A percentile compares a stretch with the other conserved stretches of the same genome.
phyloP scores from a whole-genome alignment of 2,329 filamentous ascomycete genomes.

The Aspergillus ruber region DNA sequence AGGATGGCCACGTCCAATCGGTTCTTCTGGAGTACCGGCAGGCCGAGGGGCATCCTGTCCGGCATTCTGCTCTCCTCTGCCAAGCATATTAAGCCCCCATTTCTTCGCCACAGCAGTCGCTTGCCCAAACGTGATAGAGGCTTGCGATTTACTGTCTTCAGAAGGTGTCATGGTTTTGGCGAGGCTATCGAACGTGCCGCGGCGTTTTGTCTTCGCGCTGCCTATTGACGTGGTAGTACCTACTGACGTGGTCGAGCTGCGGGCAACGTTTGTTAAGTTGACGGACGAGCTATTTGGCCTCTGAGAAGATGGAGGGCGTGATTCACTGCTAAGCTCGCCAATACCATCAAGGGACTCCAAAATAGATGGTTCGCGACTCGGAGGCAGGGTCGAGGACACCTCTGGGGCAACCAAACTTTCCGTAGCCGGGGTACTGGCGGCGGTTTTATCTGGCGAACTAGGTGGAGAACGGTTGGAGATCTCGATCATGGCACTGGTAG shows the following conservation, averaged over 20 bases:
- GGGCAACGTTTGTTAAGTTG: conserved; percentile 14
- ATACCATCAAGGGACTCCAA: conserved; percentile 36
- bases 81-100: conserved; percentile 51
- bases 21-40: conserved; percentile 51
- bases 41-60: conserved; percentile 35
- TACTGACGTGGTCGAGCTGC: conserved; percentile 20
- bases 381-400: conserved; percentile 25
- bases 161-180: conserved; percentile 19
- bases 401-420: conserved; percentile 29
- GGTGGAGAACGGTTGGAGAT: conserved; percentile 58
- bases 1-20: conserved; percentile 76
- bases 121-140: conserved; percentile 39
- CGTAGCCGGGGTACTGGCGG: conserved; percentile 38
- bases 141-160: conserved; percentile 34
- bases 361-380: conserved; percentile 46
- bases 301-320: conserved; percentile 24
- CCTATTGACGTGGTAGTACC: conserved; percentile 19
- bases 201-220: conserved; percentile 23
- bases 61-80: conserved; percentile 33
- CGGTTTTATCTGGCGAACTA: conserved; percentile 46
- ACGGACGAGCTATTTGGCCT: conserved; percentile 17
- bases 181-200: conserved; percentile 25
- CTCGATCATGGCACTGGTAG: conserved; percentile 60
- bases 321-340: conserved; percentile 13
- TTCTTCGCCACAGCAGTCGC: conserved; percentile 55